Evolutionary conservation across 257 asterid species (phyloP).

Genomic region (Solanum bulbocastanum): DNA sequence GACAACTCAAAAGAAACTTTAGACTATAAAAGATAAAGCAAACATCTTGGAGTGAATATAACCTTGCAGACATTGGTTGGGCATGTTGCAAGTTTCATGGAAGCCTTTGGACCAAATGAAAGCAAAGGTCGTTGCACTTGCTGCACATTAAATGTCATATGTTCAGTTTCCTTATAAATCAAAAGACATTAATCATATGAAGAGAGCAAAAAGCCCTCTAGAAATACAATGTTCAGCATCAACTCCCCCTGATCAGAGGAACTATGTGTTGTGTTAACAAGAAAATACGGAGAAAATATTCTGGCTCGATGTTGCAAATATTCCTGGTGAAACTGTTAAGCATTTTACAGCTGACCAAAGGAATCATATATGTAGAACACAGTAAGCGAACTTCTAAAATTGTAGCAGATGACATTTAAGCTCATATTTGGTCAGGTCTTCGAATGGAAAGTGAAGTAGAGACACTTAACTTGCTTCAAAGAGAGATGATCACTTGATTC

Average conservation of each 20-base stretch:
- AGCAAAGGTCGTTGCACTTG: constrained; percentile 89
- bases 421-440: background rate
- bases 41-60: background rate
- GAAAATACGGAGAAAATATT: background rate
- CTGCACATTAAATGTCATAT: constrained; percentile 33
- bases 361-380: background rate
- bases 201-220: background rate
- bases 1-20: constrained; percentile 2
- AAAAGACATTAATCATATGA: background rate
- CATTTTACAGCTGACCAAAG: background rate
- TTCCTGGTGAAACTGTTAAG: background rate
- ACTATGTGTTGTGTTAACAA: background rate
- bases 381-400: background rate
- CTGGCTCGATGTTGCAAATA: background rate
- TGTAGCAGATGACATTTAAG: background rate
- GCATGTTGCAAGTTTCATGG: constrained; percentile 64
- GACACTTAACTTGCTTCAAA: background rate
- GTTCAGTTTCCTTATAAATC: constrained; percentile 3
- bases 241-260: background rate
- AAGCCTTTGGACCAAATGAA: constrained; percentile 91
- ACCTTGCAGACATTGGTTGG: constrained; percentile 91
- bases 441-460: background rate
- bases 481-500: background rate
- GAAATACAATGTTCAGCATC: background rate
- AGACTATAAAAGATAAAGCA: constrained; percentile 1